Percentiles rank a stretch among this genome's conserved stretches.
Conservation (phyloP, 345 rosid species). For the Cochlearia excelsa region DNA sequence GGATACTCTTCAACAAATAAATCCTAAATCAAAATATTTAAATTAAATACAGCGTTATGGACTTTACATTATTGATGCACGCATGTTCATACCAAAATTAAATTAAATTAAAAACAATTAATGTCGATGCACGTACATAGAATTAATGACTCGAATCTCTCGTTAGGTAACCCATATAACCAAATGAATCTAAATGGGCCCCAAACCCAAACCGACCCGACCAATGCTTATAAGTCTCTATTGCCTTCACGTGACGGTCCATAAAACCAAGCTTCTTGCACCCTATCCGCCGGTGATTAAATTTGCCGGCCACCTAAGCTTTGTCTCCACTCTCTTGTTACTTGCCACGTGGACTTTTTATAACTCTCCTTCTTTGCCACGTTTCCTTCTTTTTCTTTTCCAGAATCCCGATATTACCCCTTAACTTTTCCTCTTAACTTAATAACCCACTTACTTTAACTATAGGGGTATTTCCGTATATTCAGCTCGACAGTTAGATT, state of each 20-base stretch:
- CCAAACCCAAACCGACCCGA: constrained; percentile 15
- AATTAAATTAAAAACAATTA: background rate
- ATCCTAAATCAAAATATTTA: constrained; percentile 15
- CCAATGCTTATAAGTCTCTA: background rate
- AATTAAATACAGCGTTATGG: background rate
- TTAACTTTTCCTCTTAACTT: background rate
- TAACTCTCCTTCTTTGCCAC: constrained; percentile 23
- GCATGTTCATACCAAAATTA: constrained; percentile 15
- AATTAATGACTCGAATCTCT: no score
- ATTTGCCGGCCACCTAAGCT: constrained; percentile 29
- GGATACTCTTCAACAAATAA: constrained; percentile 29
- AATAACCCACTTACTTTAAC: no score
- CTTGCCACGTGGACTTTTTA: constrained; percentile 24
- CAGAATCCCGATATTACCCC: constrained; percentile 5
- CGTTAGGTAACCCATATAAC: no score
- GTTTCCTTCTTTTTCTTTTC: background rate
- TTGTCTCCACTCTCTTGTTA: constrained; percentile 19
- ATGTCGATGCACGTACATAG: constrained; percentile 22
- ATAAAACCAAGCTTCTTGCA: constrained; percentile 23
- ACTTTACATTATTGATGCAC: constrained; percentile 35
- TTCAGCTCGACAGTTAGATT: constrained; percentile 14
- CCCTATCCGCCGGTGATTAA: constrained; percentile 32
- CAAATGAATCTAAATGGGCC: no score
- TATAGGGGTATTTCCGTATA: background rate
- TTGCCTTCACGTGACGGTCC: constrained; percentile 30